Percentiles rank a stretch among this genome's conserved stretches.
Evolutionary conservation across 371 early-diverging fungal genomes (phyloP).

Genomic region (Mortierella sp.): DNA sequence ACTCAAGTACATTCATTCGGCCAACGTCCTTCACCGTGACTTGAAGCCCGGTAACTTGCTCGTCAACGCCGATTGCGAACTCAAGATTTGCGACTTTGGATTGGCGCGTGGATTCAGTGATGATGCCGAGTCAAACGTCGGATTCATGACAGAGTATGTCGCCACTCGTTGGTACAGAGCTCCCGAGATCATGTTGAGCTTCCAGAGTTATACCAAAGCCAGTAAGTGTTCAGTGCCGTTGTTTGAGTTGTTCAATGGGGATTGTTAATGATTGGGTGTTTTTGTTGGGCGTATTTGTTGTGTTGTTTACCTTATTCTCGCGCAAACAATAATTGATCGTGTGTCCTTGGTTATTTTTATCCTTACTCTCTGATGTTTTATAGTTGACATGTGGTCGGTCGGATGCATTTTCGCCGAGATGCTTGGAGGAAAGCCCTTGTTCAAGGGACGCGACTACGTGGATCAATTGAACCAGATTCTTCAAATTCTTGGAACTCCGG

Average conservation of each 20-base stretch:
- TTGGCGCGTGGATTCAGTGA: slow-evolving; percentile 92
- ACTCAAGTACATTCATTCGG: slow-evolving; percentile 98
- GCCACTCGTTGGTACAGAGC: slow-evolving; percentile 99
- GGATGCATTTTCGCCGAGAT: slow-evolving; percentile 99
- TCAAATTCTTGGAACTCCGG: slow-evolving; percentile 97
- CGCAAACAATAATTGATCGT: background rate
- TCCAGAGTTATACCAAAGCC: slow-evolving; percentile 95
- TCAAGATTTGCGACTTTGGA: slow-evolving; percentile 97
- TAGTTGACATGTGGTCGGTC: slow-evolving; percentile 98
- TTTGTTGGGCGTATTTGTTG: background rate
- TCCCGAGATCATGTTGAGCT: slow-evolving; percentile 98
- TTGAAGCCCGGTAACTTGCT: slow-evolving; percentile 97
- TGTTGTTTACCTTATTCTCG: background rate
- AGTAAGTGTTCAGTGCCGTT: slow-evolving; percentile 68
- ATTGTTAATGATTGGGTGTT: background rate
- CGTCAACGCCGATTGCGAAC: slow-evolving; percentile 98
- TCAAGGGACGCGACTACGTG: slow-evolving; percentile 96
- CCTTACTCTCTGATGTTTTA: background rate
- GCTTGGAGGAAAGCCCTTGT: slow-evolving; percentile 91
- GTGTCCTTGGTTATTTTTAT: background rate
- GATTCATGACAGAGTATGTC: slow-evolving; percentile 97
- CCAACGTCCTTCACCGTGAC: slow-evolving; percentile 98
- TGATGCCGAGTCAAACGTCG: slow-evolving; percentile 84
- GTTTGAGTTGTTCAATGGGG: background rate
- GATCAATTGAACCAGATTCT: slow-evolving; percentile 99